phyloP scores from a whole-genome alignment of 2,329 filamentous ascomycete species.

The Ophiostoma piceae region DNA sequence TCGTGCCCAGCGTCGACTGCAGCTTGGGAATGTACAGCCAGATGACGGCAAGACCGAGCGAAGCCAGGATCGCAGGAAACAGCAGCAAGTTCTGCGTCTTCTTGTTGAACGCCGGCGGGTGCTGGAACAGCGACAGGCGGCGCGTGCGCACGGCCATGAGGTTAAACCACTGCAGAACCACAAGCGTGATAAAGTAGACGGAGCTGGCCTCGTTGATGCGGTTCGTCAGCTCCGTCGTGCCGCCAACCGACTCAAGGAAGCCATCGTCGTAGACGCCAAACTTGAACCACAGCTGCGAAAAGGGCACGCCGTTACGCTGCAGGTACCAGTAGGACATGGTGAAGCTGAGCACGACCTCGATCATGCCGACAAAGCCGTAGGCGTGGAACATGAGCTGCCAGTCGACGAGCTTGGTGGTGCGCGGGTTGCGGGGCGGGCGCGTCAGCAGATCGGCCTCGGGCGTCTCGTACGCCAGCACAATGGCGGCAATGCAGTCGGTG shows the following conservation, averaged over 20 bases:
- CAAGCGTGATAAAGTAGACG: slow-evolving; percentile 51
- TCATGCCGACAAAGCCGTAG: slow-evolving; percentile 66
- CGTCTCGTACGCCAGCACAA: slow-evolving; percentile 68
- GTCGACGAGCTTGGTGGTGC: slow-evolving; percentile 54
- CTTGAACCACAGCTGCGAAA: slow-evolving; percentile 34
- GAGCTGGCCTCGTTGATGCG: slow-evolving; percentile 48
- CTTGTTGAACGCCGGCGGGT: slow-evolving; percentile 42
- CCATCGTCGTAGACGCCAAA: background rate
- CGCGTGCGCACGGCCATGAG: slow-evolving; percentile 49
- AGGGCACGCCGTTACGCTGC: slow-evolving; percentile 57
- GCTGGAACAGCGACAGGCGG: slow-evolving; percentile 47
- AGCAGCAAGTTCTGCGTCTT: slow-evolving; percentile 48
- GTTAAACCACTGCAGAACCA: slow-evolving; percentile 52
- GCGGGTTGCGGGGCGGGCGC: slow-evolving; percentile 63
- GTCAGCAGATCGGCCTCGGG: slow-evolving; percentile 70
- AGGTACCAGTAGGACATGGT: slow-evolving; percentile 65
- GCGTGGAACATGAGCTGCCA: slow-evolving; percentile 67
- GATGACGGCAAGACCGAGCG: slow-evolving; percentile 48
- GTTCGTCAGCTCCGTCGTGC: slow-evolving; percentile 39
- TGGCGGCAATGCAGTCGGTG: slow-evolving; percentile 69
- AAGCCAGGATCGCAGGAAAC: slow-evolving; percentile 42
- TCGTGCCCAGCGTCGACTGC: slow-evolving; percentile 45
- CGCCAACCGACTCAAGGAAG: slow-evolving; percentile 43
- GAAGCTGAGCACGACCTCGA: slow-evolving; percentile 56
- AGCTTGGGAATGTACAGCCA: slow-evolving; percentile 49